phyloP scores from a whole-genome alignment of 805 yeast genomes.

The Yarrowia deformans region DNA sequence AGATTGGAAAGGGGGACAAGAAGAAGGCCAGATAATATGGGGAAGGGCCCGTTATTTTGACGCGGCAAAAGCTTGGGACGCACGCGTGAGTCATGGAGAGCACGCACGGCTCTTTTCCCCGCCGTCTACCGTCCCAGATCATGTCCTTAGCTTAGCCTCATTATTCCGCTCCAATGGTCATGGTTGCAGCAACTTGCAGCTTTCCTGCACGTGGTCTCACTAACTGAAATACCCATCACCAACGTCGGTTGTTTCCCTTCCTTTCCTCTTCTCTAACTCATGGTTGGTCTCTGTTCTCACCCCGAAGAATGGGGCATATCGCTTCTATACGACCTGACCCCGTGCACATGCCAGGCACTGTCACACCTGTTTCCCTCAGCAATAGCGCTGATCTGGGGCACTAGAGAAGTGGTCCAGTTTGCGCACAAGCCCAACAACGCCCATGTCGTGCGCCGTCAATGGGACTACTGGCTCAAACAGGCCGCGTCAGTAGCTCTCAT shows the following conservation, averaged over 20 bases:
- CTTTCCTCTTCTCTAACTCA: background rate
- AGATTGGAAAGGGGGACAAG: no score
- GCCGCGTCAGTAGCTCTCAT: background rate
- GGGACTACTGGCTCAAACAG: slow-evolving; percentile 36
- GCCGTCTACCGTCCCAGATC: background rate
- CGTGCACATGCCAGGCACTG: slow-evolving; percentile 25
- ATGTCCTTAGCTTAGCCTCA: background rate
- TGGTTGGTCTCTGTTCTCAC: slow-evolving; percentile 31
- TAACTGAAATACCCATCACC: background rate
- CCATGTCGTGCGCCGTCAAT: slow-evolving; percentile 9
- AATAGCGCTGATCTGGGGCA: slow-evolving; percentile 31
- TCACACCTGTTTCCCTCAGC: slow-evolving; percentile 21
- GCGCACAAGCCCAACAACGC: slow-evolving; percentile 4
- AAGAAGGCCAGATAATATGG: no score
- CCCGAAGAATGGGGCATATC: slow-evolving; percentile 36
- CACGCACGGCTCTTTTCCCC: background rate
- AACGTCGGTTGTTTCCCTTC: background rate
- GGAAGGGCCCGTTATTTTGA: background rate
- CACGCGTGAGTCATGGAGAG: background rate
- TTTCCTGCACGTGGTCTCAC: slow-evolving; percentile 16
- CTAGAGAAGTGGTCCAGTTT: slow-evolving; percentile 7
- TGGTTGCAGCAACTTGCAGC: slow-evolving; percentile 31
- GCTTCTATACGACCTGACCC: slow-evolving; percentile 27
- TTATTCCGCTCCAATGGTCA: background rate
- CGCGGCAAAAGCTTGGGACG: background rate